Evolutionary conservation across 352 stramenopile genomes (phyloP), one percentile per base, ranked within the genome.

Genomic region (Phytophthora macrochlamydospora): DNA sequence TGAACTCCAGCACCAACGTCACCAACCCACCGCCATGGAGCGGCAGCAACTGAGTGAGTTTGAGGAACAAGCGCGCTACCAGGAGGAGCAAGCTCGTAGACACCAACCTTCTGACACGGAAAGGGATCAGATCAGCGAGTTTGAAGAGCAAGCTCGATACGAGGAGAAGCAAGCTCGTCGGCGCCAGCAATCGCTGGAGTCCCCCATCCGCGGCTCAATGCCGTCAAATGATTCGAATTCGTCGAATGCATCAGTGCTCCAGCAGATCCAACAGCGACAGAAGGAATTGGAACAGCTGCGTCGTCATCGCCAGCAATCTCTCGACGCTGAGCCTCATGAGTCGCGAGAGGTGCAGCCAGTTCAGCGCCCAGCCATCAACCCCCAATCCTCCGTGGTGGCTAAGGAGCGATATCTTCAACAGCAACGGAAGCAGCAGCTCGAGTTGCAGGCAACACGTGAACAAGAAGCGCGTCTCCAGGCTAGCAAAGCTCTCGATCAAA

Each of bases 391-490:
- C 50, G 18, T 66, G 9, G 63, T 51, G 11, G 58, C 56, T n/a
- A 75, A 84, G 14, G 62, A 79, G 49, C 65, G 67, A n/a, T 69
- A 85, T 31, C 62, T 70, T 13, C 58, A 73, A 18, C 56, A 83
- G 14, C 69, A 85, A 31, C 56, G 74, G 33, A 66, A 76, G n/a
- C 71, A 79, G 48, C 74, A 83, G 48, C 33, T 70, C 30, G 60
- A 73, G n/a, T 33, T 67, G 2, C 53, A 62, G 52, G 33, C 65
- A 11, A 57, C 65, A 35, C 51, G 65, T 48, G 58, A 63, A 32
- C 65, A 70, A 33, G 35, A 71, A 9, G 33, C 29, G 40, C 52
- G 31, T 14, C 52, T 61, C 7, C 30, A 28, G 12, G 54, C 62
- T n/a, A 81, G 55, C 29, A 73, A 65, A 52, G 65, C 56, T 30